phyloP scores from a whole-genome alignment of 441 rosid genomes.

The Pelargonium citronellum region DNA sequence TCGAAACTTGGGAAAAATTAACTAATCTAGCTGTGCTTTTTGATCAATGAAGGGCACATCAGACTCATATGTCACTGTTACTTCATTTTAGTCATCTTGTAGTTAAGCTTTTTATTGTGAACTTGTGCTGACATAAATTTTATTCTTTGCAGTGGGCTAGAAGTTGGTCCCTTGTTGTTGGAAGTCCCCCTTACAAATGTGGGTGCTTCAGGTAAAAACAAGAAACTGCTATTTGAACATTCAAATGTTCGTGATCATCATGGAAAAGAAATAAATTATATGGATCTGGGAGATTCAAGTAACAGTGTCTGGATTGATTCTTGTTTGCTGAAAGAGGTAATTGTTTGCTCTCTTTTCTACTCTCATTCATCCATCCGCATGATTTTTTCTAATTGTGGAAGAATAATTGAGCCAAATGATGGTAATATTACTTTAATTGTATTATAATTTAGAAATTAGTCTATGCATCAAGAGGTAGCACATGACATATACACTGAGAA shows the following conservation, averaged over 20 bases:
- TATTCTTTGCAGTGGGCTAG: constrained; percentile 55
- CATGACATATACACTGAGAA: background rate
- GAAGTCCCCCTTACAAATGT: constrained; percentile 32
- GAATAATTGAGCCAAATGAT: background rate
- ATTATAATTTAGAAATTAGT: too few species aligned
- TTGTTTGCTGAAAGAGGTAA: constrained; percentile 58
- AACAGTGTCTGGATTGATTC: constrained; percentile 47
- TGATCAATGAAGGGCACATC: constrained; percentile 4
- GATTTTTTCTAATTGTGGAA: constrained; percentile 2
- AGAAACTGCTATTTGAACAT: constrained; percentile 25
- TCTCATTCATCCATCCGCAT: background rate
- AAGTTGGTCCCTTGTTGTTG: constrained; percentile 50
- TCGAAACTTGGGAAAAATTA: background rate
- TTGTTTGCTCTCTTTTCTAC: constrained; percentile 8
- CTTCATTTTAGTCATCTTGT: background rate
- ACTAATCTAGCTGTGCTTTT: background rate
- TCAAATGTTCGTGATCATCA: constrained; percentile 23
- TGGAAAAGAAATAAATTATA: constrained; percentile 22
- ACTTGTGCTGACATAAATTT: constrained; percentile 10
- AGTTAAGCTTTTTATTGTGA: background rate
- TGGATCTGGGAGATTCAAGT: constrained; percentile 28
- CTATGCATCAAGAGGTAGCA: background rate
- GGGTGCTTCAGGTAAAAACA: constrained; percentile 24
- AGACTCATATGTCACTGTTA: background rate
- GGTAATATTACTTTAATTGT: constrained; percentile 5